Percentiles rank a stretch among this genome's conserved stretches.
These are phyloP conservation scores for Cystobasidiaceae sp. DNA, from an alignment of 1,284 basidiomycete species.

Conservation along the genomic window DNA sequence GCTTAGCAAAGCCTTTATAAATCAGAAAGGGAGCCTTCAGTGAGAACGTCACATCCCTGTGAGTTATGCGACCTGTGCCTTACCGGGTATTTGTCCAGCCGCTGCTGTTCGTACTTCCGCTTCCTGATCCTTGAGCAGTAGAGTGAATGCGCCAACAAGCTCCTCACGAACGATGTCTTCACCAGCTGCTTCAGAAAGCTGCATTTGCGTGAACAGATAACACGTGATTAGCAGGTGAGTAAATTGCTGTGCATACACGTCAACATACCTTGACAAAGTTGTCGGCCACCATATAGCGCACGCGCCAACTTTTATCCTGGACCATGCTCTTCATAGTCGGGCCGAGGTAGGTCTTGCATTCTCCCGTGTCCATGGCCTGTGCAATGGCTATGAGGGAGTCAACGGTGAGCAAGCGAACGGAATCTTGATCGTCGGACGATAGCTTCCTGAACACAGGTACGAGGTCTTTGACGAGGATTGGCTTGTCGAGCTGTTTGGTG, in stretches of 20 bases:
- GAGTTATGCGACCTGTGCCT: no score
- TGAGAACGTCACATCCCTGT: neutral
- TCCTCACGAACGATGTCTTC: slow-evolving; percentile 89
- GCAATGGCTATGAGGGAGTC: slow-evolving; percentile 94
- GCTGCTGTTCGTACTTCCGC: slow-evolving; percentile 97
- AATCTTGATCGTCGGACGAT: slow-evolving; percentile 95
- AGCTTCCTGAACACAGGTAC: slow-evolving; percentile 91
- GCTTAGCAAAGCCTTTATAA: slow-evolving; percentile 83
- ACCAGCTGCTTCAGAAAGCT: slow-evolving; percentile 89
- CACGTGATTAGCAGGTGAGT: no score
- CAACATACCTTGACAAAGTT: slow-evolving; percentile 83
- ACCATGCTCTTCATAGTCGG: slow-evolving; percentile 76
- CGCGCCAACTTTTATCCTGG: slow-evolving; percentile 96
- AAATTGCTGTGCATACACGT: neutral
- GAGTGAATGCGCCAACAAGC: slow-evolving; percentile 86
- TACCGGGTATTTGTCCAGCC: slow-evolving; percentile 92
- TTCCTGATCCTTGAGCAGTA: slow-evolving; percentile 95
- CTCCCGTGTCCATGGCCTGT: slow-evolving; percentile 70
- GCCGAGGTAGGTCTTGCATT: slow-evolving; percentile 85
- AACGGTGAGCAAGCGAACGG: slow-evolving; percentile 90
- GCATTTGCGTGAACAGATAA: neutral
- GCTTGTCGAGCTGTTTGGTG: slow-evolving; percentile 68
- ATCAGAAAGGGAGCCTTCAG: neutral
- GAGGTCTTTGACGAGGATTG: slow-evolving; percentile 70
- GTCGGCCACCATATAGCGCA: slow-evolving; percentile 97